Conservation (phyloP, 257 asterid species). For the Lithospermum erythrorhizon region DNA sequence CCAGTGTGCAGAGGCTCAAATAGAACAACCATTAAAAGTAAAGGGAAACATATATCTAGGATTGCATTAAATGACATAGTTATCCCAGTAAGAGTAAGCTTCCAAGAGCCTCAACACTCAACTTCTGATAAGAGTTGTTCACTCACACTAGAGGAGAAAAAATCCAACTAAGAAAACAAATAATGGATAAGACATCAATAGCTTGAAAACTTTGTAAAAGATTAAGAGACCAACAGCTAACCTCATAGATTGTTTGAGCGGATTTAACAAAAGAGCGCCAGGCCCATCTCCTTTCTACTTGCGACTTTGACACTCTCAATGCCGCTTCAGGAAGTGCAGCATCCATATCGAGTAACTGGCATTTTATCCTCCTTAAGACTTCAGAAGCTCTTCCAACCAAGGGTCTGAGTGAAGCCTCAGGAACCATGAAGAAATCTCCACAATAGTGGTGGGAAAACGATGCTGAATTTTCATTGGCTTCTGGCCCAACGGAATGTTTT, state of each 20-base stretch:
- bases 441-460: background rate
- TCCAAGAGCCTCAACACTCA: no score
- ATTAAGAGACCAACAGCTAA: constrained; percentile 20
- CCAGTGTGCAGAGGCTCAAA: no score
- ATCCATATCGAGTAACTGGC: constrained; percentile 73
- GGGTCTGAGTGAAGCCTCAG: constrained; percentile 52
- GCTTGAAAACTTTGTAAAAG: background rate
- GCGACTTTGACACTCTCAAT: constrained; percentile 54
- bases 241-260: constrained; percentile 68
- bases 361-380: constrained; percentile 51
- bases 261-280: constrained; percentile 86
- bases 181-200: background rate
- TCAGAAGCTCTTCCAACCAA: constrained; percentile 58
- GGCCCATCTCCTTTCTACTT: constrained; percentile 42
- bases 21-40: no score
- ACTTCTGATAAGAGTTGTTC: no score
- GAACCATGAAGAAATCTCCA: constrained; percentile 24
- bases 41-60: no score
- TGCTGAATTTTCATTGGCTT: background rate
- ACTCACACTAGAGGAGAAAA: no score
- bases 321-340: constrained; percentile 76
- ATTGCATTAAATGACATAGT: no score
- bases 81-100: no score
- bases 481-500: background rate
- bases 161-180: no score